These are phyloP conservation scores for Pilatotrama ljubarskyi DNA, from an alignment of 768 basidiomycete genomes.

Conservation along the genomic window DNA sequence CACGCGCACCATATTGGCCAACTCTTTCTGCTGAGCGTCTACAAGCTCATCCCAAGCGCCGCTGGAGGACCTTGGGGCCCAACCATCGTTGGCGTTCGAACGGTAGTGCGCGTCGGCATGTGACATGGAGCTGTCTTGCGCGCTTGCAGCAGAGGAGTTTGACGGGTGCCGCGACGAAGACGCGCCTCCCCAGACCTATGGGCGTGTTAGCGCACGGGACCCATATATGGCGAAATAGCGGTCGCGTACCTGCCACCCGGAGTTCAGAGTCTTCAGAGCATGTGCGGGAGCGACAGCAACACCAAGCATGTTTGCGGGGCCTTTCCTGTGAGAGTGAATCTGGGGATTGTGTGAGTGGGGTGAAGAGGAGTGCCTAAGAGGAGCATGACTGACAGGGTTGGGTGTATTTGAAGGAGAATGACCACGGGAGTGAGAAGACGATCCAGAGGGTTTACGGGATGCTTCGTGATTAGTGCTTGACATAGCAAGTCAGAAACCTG, in stretches of 20 bases:
- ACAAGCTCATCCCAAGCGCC: conserved; percentile 62
- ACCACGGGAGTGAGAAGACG: conserved; percentile 62
- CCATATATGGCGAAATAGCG: conserved; percentile 11
- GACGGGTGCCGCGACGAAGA: conserved; percentile 58
- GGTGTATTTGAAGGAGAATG: conserved; percentile 66
- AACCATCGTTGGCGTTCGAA: conserved; percentile 48
- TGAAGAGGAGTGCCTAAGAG: conserved; percentile 35
- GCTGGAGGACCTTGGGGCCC: conserved; percentile 52
- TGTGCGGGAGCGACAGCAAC: conserved; percentile 49
- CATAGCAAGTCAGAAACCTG: conserved; percentile 25
- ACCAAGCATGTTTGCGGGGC: conserved; percentile 52
- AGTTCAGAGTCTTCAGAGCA: conserved; percentile 52
- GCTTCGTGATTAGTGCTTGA: conserved; percentile 34
- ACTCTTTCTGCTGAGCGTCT: conserved; percentile 52
- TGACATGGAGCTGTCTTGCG: conserved; percentile 47
- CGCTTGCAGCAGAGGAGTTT: conserved; percentile 57
- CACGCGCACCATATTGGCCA: conserved; percentile 46
- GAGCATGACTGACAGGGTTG: conserved; percentile 47
- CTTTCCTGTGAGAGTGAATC: conserved; percentile 41
- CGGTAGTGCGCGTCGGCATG: conserved; percentile 50
- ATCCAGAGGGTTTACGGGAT: conserved; percentile 66
- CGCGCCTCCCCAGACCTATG: conserved; percentile 60
- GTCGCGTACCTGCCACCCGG: conserved; percentile 66
- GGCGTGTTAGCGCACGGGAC: conserved; percentile 11
- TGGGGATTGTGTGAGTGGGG: neutral